Evolutionary conservation across 768 basidiomycete species (phyloP), one percentile per base, ranked within the genome.

Genomic region (Termitomyces sp.): DNA sequence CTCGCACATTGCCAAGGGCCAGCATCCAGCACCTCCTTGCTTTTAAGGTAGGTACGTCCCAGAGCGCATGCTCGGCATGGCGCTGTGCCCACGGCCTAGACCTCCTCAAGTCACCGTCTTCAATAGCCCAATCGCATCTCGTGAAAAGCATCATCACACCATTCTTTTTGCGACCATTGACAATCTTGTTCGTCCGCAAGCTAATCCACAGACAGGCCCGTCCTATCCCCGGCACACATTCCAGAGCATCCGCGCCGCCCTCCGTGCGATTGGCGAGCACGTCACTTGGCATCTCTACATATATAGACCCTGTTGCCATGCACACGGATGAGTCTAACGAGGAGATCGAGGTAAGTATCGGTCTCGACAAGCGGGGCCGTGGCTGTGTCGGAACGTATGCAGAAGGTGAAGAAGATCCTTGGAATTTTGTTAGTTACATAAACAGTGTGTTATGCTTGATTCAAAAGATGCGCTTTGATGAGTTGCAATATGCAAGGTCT

Each of bases 401-500:
- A 78, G 57, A 86, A 80, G 67, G 82, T 84, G 56, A 92, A 91
- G 75, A 92, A 88, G 73, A 92, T 95, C 43, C 72, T 94, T 9
- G 94, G 93, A 0, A 89, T 93, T 50, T 75, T 96, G 51, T 79
- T 96, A 12, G 92, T 95, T 56, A n/a, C n/a, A n/a, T n/a, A 96
- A 95, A 71, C 88, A 92, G 74, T 93, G 91, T 68, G 89, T 95
- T 9, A 72, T 94, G 61, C 80, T 95, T 6, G 93, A 95, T 69
- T 92, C 93, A 1, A 89, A 91, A 72, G 89, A 87, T 85, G 63
- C 5, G 28, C 12, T 12, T 23, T 26, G 20, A 43, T 28, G 7
- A 26, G 10, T 14, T 44, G 9, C 32, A n/a, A 12, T 20, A 3
- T n/a, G 10, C 8, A 0, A 33, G 16, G 1, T 7, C 40, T 3